Evolutionary conservation across 192 early-diverging fungal genomes (phyloP), one percentile per base, ranked within the genome.

Genomic region (Podila minutissima): DNA sequence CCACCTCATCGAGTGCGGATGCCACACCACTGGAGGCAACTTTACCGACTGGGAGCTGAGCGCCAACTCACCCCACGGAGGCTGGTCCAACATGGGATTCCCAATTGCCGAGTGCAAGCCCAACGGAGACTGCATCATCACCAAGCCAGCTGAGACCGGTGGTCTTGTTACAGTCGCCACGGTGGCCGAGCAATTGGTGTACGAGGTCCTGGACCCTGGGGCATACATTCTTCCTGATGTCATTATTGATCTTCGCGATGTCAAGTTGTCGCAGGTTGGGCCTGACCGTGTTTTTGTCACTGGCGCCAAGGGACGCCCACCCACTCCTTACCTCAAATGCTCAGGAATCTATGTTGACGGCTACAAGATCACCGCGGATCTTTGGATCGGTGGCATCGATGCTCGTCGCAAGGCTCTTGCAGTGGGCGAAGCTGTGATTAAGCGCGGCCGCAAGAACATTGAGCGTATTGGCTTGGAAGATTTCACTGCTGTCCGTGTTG

Each of bases 1-100:
- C 19, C 91, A 92, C 51, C 87, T 91, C 61, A 88, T 92, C 50
- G 91, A 91, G 75, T 92, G 91, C 67, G 91, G 91, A 17, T 89
- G 89, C 72, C 91, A 92, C 24, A 84, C 89, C 31, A 92, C 91
- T 15, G 90, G 91, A 48, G 91, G 90, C 10, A 92, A 91, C 69
- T 92, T 91, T 72, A 92, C 91, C 1, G 91, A 92, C 66, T 92
- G 91, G 91, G 76, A 82, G 24, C 69, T 86, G 15, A 83, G 74
- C 15, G 87, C 89, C 38, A 82, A 82, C 58, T 89, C 90, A 13
- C 64, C 75, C 3, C 57, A 85, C 59, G 88, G 89, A 26, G 91
- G 91, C 49, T 92, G 82, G 64, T 63, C 84, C 26, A 89, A 91
- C 65, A 91, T 92, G 85, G 91, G 91, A n/a, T 92, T 91, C 74